Evolutionary conservation across 2,329 filamentous ascomycete species (phyloP), one percentile per base, ranked within the genome.

Genomic region (Tetracladium maxilliforme): DNA sequence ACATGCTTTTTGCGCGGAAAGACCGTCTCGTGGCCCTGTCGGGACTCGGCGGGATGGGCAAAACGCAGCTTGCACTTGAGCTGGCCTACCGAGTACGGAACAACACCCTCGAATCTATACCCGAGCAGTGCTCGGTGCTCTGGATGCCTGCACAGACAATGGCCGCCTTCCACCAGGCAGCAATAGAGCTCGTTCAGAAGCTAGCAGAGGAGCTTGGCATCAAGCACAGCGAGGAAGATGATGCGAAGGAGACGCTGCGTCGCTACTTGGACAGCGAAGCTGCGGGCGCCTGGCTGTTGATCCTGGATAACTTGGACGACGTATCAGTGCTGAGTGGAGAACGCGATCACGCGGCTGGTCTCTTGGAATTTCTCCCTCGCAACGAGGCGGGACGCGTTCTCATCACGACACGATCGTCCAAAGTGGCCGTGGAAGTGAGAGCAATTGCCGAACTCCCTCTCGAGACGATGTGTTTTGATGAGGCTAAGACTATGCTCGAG

Each of bases 251-350:
- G 14, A 22, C 26, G 14, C 21, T 39, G 4, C 19, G 31, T 26
- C 15, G 16, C 2, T 25, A 28, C 11, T 19, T 39, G 10, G 34
- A 29, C 24, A 23, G 26, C 10, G 32, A 39, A n/a, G 28, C 24
- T 4, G 27, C 37, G 1, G 44, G 48, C 6, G 38, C 31, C 17
- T 59, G 50, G 54, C 35, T 59, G 19, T 32, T 59, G 2, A 36
- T 60, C 3, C 32, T 58, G 6, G 49, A 56, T 24, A 61, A 59
- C 28, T 49, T 48, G 0, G 56, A 62, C 18, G 47, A 58, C 14
- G 27, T 28, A 7, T n/a, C n/a, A n/a, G n/a, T n/a, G n/a, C n/a
- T n/a, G n/a, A n/a, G n/a, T n/a, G n/a, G n/a, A n/a, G n/a, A n/a
- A n/a, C n/a, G n/a, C n/a, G 32, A 43, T 6, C 30, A 16, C 7